These are phyloP conservation scores for Grosmannia serpens DNA, from an alignment of 2,329 filamentous ascomycete species.

Conservation along the genomic window DNA sequence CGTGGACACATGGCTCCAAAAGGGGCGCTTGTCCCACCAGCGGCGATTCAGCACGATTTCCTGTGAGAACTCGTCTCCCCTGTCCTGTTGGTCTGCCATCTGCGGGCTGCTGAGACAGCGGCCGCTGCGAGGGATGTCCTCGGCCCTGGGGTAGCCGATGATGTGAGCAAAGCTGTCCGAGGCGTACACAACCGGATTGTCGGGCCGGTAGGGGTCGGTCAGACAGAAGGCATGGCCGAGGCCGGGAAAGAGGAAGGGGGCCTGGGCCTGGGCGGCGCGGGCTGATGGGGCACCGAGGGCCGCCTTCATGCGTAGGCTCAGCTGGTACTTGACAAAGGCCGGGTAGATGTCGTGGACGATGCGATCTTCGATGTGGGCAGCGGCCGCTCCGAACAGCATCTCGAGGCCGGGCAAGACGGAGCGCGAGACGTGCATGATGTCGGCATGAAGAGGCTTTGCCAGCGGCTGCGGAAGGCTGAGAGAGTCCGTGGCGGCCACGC, in stretches of 20 bases:
- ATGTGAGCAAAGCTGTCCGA: slow-evolving; percentile 38
- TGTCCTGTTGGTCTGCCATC: slow-evolving; percentile 22
- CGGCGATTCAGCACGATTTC: slow-evolving; percentile 31
- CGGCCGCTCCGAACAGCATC: slow-evolving; percentile 27
- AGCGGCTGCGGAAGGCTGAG: slow-evolving; percentile 29
- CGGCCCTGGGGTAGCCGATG: slow-evolving; percentile 32
- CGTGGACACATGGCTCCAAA: slow-evolving; percentile 45
- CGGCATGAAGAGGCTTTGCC: slow-evolving; percentile 28
- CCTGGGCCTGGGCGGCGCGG: slow-evolving; percentile 21
- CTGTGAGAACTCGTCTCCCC: slow-evolving; percentile 22
- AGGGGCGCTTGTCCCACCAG: slow-evolving; percentile 35
- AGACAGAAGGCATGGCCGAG: slow-evolving; percentile 48
- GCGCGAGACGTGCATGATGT: slow-evolving; percentile 33
- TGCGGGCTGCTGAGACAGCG: slow-evolving; percentile 33
- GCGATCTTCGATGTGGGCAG: slow-evolving; percentile 27
- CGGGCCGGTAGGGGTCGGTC: slow-evolving; percentile 36
- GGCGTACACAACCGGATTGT: slow-evolving; percentile 38
- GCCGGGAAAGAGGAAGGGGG: slow-evolving; percentile 22
- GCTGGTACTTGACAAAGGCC: slow-evolving; percentile 36
- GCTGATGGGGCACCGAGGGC: slow-evolving; percentile 26
- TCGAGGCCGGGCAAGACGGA: slow-evolving; percentile 33
- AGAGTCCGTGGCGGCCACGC: slow-evolving; percentile 26
- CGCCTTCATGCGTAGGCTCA: slow-evolving; percentile 30
- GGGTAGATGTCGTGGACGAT: slow-evolving; percentile 34
- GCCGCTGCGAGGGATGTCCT: slow-evolving; percentile 36